These are phyloP conservation scores for Rhizopogon vulgaris DNA, from an alignment of 768 basidiomycete genomes.

Conservation along the genomic window DNA sequence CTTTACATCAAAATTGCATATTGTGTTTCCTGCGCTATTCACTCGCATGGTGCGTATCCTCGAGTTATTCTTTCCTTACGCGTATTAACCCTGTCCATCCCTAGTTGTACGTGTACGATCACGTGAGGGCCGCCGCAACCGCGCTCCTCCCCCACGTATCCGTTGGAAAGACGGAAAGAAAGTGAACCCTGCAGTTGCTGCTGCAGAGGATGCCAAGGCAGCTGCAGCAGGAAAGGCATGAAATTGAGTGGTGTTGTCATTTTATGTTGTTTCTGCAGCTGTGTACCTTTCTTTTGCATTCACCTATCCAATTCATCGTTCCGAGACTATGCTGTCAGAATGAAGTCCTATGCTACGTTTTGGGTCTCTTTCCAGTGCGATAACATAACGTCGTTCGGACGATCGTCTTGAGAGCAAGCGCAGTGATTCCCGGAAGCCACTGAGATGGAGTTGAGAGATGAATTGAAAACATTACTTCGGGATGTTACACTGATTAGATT, in stretches of 20 bases:
- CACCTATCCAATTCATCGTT: not conserved
- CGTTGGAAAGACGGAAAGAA: conserved; percentile 96
- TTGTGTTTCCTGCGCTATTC: conserved; percentile 99
- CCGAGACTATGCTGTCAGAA: not conserved
- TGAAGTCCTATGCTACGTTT: not conserved
- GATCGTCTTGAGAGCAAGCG: not conserved
- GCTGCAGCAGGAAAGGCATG: conserved; percentile 46
- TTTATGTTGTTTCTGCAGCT: conserved; percentile 7
- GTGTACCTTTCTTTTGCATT: conserved; percentile 12
- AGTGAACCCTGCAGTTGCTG: conserved; percentile 92
- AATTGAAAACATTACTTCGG: too few species aligned
- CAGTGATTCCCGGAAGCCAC: too few species aligned
- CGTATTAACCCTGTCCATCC: not conserved
- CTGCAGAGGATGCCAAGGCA: conserved; percentile 84
- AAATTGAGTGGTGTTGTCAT: conserved; percentile 17
- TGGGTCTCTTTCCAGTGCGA: too few species aligned
- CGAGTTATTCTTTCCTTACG: not conserved
- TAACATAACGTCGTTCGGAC: not conserved
- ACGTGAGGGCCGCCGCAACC: conserved; percentile 92
- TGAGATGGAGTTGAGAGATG: too few species aligned
- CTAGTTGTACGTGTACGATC: conserved; percentile 99
- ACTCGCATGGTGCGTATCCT: conserved; percentile 80
- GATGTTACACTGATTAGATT: too few species aligned
- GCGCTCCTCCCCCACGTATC: conserved; percentile 91
- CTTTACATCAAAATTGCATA: conserved; percentile 98